Evolutionary conservation across 257 asterid species (phyloP).

Genomic region (Rhazya stricta): DNA sequence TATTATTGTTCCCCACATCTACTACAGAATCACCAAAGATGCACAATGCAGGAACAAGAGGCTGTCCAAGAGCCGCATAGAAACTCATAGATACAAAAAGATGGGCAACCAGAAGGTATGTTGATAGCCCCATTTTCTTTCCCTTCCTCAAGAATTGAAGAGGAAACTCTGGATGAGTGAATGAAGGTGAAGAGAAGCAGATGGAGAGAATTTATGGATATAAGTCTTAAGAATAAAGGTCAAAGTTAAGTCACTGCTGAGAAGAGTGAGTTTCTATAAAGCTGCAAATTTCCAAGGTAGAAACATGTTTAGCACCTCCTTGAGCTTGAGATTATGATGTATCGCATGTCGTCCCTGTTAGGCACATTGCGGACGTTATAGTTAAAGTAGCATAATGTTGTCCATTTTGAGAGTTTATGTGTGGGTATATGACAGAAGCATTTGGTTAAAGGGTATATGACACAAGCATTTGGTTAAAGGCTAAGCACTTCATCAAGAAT

Average conservation of each 20-base stretch:
- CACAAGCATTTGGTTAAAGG: slow-evolving; percentile 18
- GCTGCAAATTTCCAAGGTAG: slow-evolving; percentile 18
- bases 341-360: slow-evolving; percentile 13
- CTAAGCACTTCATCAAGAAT: background rate
- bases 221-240: slow-evolving; percentile 17
- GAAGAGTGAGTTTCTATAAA: slow-evolving; percentile 3
- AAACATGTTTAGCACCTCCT: slow-evolving; percentile 23
- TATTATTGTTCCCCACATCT: slow-evolving; percentile 75
- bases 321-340: slow-evolving; percentile 12
- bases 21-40: slow-evolving; percentile 85
- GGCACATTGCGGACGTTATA: slow-evolving; percentile 12
- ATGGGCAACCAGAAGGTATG: slow-evolving; percentile 23
- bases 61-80: slow-evolving; percentile 36
- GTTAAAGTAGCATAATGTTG: slow-evolving; percentile 19
- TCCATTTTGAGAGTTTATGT: slow-evolving; percentile 10
- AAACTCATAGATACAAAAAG: slow-evolving; percentile 19
- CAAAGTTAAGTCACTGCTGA: slow-evolving; percentile 16
- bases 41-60: slow-evolving; percentile 72
- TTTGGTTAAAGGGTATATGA: slow-evolving; percentile 18
- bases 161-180: background rate
- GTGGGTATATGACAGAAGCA: slow-evolving; percentile 16
- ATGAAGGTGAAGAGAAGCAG: background rate
- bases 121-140: slow-evolving; percentile 31
- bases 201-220: slow-evolving; percentile 32
- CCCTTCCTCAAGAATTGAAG: background rate